phyloP scores from a whole-genome alignment of 2,329 filamentous ascomycete genomes.

The Verticillium nubilum region DNA sequence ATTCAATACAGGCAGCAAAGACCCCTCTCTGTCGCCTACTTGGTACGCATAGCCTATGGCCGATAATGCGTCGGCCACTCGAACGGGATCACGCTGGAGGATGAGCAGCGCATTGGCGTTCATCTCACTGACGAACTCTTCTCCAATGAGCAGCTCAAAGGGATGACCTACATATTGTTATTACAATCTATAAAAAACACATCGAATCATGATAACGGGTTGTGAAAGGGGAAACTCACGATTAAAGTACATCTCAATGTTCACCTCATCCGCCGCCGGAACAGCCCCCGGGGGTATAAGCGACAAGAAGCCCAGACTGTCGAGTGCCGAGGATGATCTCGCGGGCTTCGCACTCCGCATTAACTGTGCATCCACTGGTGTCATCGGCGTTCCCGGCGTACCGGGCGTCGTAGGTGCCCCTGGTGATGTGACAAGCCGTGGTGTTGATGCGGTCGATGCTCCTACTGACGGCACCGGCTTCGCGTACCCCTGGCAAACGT shows the following conservation, averaged over 20 bases:
- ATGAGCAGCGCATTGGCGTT: constrained; percentile 22
- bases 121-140: constrained; percentile 25
- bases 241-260: constrained; percentile 22
- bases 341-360: not conserved
- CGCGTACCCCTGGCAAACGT: constrained; percentile 22
- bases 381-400: not conserved
- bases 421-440: not conserved
- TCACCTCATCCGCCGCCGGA: constrained; percentile 17
- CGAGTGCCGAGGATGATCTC: not conserved
- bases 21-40: constrained; percentile 6
- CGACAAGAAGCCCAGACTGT: constrained; percentile 6
- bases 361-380: not conserved
- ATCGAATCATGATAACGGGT: not conserved
- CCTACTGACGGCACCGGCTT: constrained; percentile 1
- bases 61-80: constrained; percentile 20
- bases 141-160: constrained; percentile 20
- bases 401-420: not conserved
- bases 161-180: constrained; percentile 12
- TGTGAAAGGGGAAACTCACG: constrained; percentile 2
- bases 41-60: constrained; percentile 23
- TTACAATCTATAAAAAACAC: no score
- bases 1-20: constrained; percentile 17
- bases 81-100: constrained; percentile 20
- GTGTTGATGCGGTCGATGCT: not conserved
- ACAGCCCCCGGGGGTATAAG: constrained; percentile 19